phyloP scores from a whole-genome alignment of 148 eudicot species.

The Fagopyrum homotropicum region DNA sequence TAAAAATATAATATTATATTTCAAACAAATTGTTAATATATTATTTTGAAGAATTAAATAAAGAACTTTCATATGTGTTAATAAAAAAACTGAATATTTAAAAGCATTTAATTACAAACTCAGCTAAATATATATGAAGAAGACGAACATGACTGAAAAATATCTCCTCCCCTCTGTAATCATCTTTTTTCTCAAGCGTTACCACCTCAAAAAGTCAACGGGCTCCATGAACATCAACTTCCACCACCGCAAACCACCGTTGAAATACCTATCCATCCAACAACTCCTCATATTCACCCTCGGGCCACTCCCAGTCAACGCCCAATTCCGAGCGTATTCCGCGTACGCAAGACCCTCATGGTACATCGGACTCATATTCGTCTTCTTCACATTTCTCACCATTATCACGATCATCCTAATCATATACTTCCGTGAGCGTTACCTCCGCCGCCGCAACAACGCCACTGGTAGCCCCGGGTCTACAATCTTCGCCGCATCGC shows the following conservation, averaged over 20 bases:
- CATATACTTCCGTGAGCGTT: background rate
- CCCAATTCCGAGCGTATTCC: background rate
- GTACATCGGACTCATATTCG: slow-evolving; percentile 2
- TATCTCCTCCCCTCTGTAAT: background rate
- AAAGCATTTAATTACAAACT: no score
- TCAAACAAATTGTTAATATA: no score
- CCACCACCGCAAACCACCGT: background rate
- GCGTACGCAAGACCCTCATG: background rate
- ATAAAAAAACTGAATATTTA: no score
- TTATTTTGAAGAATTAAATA: no score
- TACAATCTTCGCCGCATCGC: background rate
- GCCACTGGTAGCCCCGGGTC: background rate
- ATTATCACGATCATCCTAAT: background rate
- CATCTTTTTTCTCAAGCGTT: background rate
- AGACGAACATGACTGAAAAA: background rate
- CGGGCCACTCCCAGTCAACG: background rate
- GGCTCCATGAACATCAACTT: background rate
- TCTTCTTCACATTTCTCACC: background rate
- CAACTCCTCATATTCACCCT: background rate
- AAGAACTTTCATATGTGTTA: no score
- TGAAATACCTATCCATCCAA: background rate
- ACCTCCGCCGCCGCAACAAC: background rate
- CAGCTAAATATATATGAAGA: no score
- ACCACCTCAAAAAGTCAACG: background rate
- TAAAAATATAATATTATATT: no score